phyloP scores from a whole-genome alignment of 345 rosid genomes.

The Gossypium anomalum region DNA sequence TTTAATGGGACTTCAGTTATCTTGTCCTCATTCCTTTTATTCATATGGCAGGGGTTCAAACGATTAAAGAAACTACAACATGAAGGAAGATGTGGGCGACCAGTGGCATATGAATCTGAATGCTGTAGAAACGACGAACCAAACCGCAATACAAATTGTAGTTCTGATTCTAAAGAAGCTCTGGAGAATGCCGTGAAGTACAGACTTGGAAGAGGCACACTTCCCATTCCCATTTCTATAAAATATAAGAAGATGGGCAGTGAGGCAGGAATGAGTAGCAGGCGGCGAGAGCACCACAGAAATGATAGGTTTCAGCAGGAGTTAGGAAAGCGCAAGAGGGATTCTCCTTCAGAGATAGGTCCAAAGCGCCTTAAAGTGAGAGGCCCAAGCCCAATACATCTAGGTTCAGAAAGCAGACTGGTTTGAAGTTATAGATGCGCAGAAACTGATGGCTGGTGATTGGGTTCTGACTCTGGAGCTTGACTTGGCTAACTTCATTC shows the following conservation, averaged over 20 bases:
- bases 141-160: constrained; percentile 10
- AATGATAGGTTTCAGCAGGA: constrained; percentile 28
- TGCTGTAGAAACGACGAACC: constrained; percentile 29
- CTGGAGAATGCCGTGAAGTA: constrained; percentile 27
- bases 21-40: neutral
- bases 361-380: constrained; percentile 66
- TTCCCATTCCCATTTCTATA: constrained; percentile 44
- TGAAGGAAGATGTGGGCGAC: constrained; percentile 37
- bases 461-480: constrained; percentile 33
- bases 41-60: constrained; percentile 42
- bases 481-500: constrained; percentile 44
- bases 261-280: constrained; percentile 28
- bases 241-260: constrained; percentile 40
- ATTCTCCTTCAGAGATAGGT: constrained; percentile 38
- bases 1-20: neutral
- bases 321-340: constrained; percentile 34
- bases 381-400: constrained; percentile 50
- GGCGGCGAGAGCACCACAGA: constrained; percentile 32
- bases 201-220: constrained; percentile 27
- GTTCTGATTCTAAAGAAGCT: constrained; percentile 29
- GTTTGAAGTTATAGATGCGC: constrained; percentile 28
- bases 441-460: constrained; percentile 13
- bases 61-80: constrained; percentile 54
- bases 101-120: constrained; percentile 24
- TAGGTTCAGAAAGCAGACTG: constrained; percentile 42